These are phyloP conservation scores for Pseudogymnoascus sp. DNA, from an alignment of 2,329 filamentous ascomycete species.

Conservation along the genomic window DNA sequence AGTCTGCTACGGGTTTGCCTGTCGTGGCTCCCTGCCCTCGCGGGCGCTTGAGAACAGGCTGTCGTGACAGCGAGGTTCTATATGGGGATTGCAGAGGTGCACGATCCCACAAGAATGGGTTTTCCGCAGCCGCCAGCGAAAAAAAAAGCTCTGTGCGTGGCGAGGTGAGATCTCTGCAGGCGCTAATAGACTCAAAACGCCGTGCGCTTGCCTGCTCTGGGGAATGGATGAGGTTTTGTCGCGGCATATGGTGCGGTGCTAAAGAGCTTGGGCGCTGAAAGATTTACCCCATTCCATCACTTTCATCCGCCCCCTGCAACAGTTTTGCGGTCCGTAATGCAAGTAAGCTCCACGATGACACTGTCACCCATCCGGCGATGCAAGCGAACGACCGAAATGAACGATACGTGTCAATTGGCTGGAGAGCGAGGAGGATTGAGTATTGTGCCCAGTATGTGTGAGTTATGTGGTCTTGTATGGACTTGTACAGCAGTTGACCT, in stretches of 20 bases:
- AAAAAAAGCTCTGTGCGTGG: slow-evolving; percentile 5
- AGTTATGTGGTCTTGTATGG: neutral
- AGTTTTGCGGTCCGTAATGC: neutral
- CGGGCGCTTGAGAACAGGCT: neutral
- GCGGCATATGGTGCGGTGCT: neutral
- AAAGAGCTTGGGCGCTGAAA: slow-evolving; percentile 1
- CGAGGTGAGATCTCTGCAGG: neutral
- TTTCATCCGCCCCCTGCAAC: slow-evolving; percentile 5
- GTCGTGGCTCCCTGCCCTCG: neutral
- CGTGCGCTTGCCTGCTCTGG: neutral
- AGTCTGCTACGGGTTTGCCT: neutral
- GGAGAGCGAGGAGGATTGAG: neutral
- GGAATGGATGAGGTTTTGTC: neutral
- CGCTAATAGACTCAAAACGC: slow-evolving; percentile 8
- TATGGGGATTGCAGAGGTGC: slow-evolving; percentile 1
- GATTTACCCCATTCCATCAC: slow-evolving; percentile 6
- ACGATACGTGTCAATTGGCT: slow-evolving; percentile 5
- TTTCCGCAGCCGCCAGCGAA: neutral
- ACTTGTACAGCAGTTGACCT: neutral
- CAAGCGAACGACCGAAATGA: neutral
- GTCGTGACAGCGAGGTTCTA: neutral
- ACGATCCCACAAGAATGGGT: neutral
- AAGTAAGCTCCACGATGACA: slow-evolving; percentile 4
- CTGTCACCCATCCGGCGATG: slow-evolving; percentile 1
- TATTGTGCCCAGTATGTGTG: neutral